These are phyloP conservation scores for Capsaspora owczarzaki DNA, from an alignment of 78 protist species.

Conservation along the genomic window DNA sequence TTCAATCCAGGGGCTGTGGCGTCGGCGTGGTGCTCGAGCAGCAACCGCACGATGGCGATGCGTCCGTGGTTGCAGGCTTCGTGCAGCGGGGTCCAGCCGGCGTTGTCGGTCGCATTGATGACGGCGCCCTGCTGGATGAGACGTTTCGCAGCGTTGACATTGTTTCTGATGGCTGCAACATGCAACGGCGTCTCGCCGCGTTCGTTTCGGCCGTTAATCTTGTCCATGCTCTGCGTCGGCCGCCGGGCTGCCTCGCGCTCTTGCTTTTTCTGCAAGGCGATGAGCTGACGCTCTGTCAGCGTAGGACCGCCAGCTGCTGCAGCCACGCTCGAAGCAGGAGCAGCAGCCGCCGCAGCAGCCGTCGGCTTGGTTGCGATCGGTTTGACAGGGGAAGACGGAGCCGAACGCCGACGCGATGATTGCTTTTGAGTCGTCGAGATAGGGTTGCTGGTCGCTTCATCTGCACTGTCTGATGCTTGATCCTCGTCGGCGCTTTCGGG, in stretches of 20 bases:
- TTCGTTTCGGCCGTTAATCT: not conserved
- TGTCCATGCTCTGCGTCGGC: not conserved
- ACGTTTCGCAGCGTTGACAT: not conserved
- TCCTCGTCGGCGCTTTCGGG: too few relatives aligned
- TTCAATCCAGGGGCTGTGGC: not conserved
- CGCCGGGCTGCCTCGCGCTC: not conserved
- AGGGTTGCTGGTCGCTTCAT: too few relatives aligned
- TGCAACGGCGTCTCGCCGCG: slow-evolving; percentile 17
- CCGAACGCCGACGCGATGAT: too few relatives aligned
- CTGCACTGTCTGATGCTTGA: too few relatives aligned
- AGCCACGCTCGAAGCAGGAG: too few relatives aligned
- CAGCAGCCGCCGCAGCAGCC: too few relatives aligned
- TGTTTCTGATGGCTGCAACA: not conserved
- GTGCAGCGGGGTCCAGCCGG: slow-evolving; percentile 32
- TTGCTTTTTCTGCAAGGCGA: not conserved
- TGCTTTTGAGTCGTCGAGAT: too few relatives aligned
- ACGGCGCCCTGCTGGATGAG: slow-evolving; percentile 20
- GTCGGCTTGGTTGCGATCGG: too few relatives aligned
- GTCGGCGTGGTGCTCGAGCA: slow-evolving; percentile 9
- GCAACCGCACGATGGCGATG: not conserved
- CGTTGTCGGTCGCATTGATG: slow-evolving; percentile 14
- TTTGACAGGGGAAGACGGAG: too few relatives aligned
- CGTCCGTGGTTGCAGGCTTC: slow-evolving; percentile 28
- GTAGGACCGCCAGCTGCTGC: too few relatives aligned
- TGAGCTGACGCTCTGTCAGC: slow-evolving; percentile 17